phyloP scores from a whole-genome alignment of 1,139 yeast genomes.

The Candida freyschussii region DNA sequence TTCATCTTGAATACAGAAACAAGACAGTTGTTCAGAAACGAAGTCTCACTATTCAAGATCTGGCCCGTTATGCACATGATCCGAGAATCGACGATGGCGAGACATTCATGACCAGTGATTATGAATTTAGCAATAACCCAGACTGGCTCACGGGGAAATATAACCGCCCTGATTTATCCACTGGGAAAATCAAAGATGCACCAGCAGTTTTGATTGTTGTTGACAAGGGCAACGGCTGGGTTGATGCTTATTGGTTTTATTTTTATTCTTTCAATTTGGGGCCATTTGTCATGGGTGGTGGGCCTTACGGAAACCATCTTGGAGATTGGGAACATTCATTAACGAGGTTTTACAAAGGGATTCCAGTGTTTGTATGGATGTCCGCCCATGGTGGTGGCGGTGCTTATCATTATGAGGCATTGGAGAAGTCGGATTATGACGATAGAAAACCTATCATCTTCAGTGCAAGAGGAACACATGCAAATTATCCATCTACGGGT shows the following conservation, averaged over 20 bases:
- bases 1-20: conserved; percentile 43
- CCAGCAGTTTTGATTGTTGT: conserved; percentile 81
- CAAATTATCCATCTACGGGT: conserved; percentile 93
- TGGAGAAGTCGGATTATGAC: conserved; percentile 58
- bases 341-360: conserved; percentile 75
- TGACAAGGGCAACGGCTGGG: conserved; percentile 88
- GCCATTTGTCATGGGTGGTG: conserved; percentile 95
- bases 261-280: conserved; percentile 93
- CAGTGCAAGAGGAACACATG: conserved; percentile 95
- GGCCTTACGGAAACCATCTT: conserved; percentile 94
- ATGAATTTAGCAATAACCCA: conserved; percentile 72
- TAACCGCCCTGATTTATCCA: conserved; percentile 63
- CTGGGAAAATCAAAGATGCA: conserved; percentile 68
- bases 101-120: conserved; percentile 56
- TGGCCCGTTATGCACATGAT: conserved; percentile 22
- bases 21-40: conserved; percentile 34
- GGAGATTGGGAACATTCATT: conserved; percentile 98
- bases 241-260: conserved; percentile 93
- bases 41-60: conserved; percentile 20
- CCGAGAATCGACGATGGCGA: conserved; percentile 22
- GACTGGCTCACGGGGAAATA: conserved; percentile 78
- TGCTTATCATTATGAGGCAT: conserved; percentile 70
- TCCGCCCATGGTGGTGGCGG: conserved; percentile 98
- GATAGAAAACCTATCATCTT: conserved; percentile 67
- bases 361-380: conserved; percentile 94